These are phyloP conservation scores for Helianthus annuus DNA, from an alignment of 129 eudicot species.

Conservation along the genomic window DNA sequence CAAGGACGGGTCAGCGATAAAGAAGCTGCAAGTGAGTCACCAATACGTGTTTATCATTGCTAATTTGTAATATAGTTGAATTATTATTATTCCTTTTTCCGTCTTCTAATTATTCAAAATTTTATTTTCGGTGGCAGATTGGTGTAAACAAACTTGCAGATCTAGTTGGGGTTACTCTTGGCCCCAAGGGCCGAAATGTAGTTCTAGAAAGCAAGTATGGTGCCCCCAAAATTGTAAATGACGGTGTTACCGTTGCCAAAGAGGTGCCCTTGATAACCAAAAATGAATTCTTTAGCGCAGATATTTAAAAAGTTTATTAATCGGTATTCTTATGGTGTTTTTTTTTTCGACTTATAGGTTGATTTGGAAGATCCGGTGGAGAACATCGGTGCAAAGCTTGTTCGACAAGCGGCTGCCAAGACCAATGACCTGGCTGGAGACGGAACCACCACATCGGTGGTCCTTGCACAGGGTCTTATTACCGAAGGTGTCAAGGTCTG, in stretches of 20 bases:
- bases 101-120: background rate
- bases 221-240: conserved; percentile 88
- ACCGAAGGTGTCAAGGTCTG: conserved; percentile 96
- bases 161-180: conserved; percentile 94
- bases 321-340: background rate
- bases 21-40: conserved; percentile 59
- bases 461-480: conserved; percentile 93
- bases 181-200: conserved; percentile 94
- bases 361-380: conserved; percentile 49
- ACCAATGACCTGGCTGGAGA: conserved; percentile 98
- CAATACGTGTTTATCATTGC: background rate
- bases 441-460: conserved; percentile 96
- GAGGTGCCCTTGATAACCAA: conserved; percentile 47
- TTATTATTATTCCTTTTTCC: background rate
- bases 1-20: conserved; percentile 76
- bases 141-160: conserved; percentile 98
- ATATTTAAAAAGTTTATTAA: background rate
- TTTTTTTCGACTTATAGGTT: conserved; percentile 20
- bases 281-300: background rate
- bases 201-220: conserved; percentile 94
- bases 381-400: conserved; percentile 92
- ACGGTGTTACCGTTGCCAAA: conserved; percentile 91
- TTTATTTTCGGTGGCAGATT: conserved; percentile 42
- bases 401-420: conserved; percentile 93
- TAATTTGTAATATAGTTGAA: background rate